Evolutionary conservation across 257 asterid species (phyloP).

Genomic region (Solanum virginianum): DNA sequence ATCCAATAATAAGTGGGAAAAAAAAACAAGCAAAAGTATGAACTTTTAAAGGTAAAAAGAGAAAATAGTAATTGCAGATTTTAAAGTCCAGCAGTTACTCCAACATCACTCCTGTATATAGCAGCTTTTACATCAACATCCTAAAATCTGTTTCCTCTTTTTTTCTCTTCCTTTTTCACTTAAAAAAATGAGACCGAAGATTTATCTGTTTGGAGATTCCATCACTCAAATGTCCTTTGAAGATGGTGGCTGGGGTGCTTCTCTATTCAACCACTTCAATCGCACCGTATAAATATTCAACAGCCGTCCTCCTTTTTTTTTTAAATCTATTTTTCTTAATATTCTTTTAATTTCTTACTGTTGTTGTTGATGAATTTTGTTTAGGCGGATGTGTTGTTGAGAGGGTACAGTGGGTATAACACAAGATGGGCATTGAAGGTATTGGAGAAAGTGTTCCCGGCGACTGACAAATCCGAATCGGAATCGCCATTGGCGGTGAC

Average conservation of each 20-base stretch:
- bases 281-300: slow-evolving; percentile 30
- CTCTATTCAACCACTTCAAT: slow-evolving; percentile 63
- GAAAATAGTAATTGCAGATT: neutral
- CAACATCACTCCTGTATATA: neutral
- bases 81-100: neutral
- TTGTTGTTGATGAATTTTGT: neutral
- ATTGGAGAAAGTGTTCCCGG: slow-evolving; percentile 41
- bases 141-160: neutral
- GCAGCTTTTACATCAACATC: too few species aligned
- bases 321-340: neutral
- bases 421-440: slow-evolving; percentile 74
- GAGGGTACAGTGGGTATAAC: slow-evolving; percentile 91
- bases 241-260: slow-evolving; percentile 84
- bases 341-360: neutral
- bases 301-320: too few species aligned
- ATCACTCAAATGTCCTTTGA: slow-evolving; percentile 62
- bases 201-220: slow-evolving; percentile 88
- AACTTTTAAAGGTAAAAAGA: neutral
- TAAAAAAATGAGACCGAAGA: slow-evolving; percentile 58
- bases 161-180: neutral
- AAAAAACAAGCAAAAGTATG: too few species aligned
- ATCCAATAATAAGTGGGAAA: too few species aligned
- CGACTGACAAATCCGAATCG: slow-evolving; percentile 4
- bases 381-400: slow-evolving; percentile 76
- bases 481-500: slow-evolving; percentile 51